A percentile compares a stretch with the other conserved stretches of the same genome.
Conservation (phyloP, 148 eudicot genomes). For the Rheum nobile region DNA sequence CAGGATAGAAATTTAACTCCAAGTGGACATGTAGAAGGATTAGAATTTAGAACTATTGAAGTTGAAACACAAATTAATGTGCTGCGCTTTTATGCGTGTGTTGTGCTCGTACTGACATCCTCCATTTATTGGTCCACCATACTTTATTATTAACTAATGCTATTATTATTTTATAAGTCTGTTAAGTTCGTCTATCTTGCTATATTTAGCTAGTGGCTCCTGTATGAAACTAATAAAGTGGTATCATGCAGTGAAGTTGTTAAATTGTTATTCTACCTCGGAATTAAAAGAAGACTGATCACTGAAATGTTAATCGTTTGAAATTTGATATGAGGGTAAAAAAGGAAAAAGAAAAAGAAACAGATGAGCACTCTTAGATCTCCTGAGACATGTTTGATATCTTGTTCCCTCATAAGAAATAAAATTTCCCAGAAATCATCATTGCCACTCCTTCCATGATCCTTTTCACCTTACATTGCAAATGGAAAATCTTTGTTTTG, state of each 20-base stretch:
- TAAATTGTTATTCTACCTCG: neutral
- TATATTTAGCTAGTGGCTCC: neutral
- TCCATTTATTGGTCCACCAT: too few relatives aligned
- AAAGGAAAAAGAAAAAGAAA: neutral
- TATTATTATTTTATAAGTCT: too few relatives aligned
- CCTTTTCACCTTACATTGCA: constrained; percentile 17
- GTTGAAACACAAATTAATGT: neutral
- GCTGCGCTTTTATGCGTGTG: too few relatives aligned
- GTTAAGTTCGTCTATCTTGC: too few relatives aligned
- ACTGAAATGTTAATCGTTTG: neutral
- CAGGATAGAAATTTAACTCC: neutral
- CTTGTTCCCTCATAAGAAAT: neutral
- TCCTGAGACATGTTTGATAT: neutral
- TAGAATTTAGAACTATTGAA: neutral
- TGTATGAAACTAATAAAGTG: neutral
- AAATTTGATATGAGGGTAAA: neutral
- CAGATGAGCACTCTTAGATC: neutral
- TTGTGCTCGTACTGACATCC: too few relatives aligned
- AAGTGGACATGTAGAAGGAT: too few relatives aligned
- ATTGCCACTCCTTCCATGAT: constrained; percentile 7
- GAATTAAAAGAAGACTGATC: neutral
- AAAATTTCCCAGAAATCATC: constrained; percentile 10
- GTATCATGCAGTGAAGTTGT: neutral
- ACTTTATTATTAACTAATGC: too few relatives aligned
- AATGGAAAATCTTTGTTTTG: constrained; percentile 19